Base-by-base conservation (phyloP, 2,329 filamentous ascomycete genomes). In the Cytospora piceicola region DNA sequence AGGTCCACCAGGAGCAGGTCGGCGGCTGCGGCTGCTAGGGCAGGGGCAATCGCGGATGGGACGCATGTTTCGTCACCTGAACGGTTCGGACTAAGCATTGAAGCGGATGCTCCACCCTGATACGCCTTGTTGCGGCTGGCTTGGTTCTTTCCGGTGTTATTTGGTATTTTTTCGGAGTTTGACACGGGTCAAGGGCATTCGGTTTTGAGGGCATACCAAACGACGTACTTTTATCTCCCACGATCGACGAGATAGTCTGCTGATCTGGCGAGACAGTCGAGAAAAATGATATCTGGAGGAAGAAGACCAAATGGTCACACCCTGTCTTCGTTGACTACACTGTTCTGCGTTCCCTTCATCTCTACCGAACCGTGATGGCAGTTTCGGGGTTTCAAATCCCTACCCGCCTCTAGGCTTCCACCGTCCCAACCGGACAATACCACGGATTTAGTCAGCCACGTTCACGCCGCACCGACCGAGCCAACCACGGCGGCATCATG, bases 1-100 rank as follows among this genome's bases (percentile, higher is more conserved):
- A 99, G 76, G 95, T 99, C 30, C 94, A 98, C 77, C 95, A 98
- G 78, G 95, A 99, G 78, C 95, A 99, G 81, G 95, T 98, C 68
- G 95, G 95, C 67, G 94, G 94, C 68, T 79, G 74, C 69, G 79
- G 73, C 30, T 55, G 52, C 46, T 66, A 63, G 36, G 34, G 30
- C 17, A 36, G 57, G 49, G 51, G 29, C 24, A 46, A 34, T 29
- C 5, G 34, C 22, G 49, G 63, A 55, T 54, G 34, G 39, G 61
- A 46, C 53, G 22, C n/a, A n/a, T 20, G 30, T 22, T 12, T 22
- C 27, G 22, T 46, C 51, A 15, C n/a, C 54, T 53, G 27, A 24
- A 36, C 30, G 42, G 39, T 57, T 57, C 61, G 22, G 61, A 57
- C 53, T 39, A 61, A 34, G 22, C 53, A 61, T 61, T 42, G 51